Evolutionary conservation across 768 basidiomycete genomes (phyloP).

Genomic region (Candolleomyces eurysporus): DNA sequence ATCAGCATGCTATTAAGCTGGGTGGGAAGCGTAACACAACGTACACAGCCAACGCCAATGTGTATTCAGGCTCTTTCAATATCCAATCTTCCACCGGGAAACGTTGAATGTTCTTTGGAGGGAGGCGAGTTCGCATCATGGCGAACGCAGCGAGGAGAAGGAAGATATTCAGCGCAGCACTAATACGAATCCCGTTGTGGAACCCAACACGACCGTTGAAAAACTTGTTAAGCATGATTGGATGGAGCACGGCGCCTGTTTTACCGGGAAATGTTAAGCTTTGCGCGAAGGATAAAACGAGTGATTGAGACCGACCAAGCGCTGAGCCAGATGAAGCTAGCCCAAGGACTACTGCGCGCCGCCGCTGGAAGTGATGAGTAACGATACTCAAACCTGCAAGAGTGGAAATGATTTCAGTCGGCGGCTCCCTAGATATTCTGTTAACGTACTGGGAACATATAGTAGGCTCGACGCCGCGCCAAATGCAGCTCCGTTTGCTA

Average conservation of each 20-base stretch:
- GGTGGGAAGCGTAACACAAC: slow-evolving; percentile 21
- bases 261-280: not conserved
- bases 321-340: slow-evolving; percentile 38
- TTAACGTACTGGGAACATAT: slow-evolving; percentile 37
- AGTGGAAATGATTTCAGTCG: not conserved
- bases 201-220: slow-evolving; percentile 37
- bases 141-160: slow-evolving; percentile 31
- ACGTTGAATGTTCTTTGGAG: slow-evolving; percentile 23
- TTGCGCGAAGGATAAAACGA: not conserved
- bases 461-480: slow-evolving; percentile 49
- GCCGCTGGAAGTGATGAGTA: slow-evolving; percentile 51
- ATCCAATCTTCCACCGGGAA: slow-evolving; percentile 25
- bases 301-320: slow-evolving; percentile 19
- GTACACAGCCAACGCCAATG: slow-evolving; percentile 14
- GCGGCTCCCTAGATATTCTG: not conserved
- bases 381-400: slow-evolving; percentile 41
- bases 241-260: slow-evolving; percentile 51
- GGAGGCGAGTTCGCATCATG: slow-evolving; percentile 35
- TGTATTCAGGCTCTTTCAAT: slow-evolving; percentile 29
- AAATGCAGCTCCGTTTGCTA: slow-evolving; percentile 47
- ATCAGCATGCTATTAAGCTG: not conserved
- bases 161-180: slow-evolving; percentile 31
- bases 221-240: slow-evolving; percentile 56
- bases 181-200: slow-evolving; percentile 37
- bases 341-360: slow-evolving; percentile 50